A percentile compares a stretch with the other conserved stretches of the same genome.
Conservation (phyloP, 2,329 filamentous ascomycete species). For the Colletotrichum shisoi region DNA sequence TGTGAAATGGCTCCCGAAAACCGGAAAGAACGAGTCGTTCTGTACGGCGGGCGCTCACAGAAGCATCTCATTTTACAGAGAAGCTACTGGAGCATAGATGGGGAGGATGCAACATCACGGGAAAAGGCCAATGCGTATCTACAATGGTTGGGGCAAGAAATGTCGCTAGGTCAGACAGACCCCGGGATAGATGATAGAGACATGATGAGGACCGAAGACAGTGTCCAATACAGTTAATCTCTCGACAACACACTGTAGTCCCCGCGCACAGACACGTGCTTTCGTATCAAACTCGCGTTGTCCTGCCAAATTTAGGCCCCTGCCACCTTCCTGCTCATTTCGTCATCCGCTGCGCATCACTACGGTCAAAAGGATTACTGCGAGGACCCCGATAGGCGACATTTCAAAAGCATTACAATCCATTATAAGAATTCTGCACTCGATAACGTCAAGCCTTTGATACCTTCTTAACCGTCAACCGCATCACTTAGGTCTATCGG, state of each 20-base stretch:
- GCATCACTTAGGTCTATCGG: not conserved
- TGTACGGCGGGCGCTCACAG: conserved; percentile 79
- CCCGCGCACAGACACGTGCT: conserved; percentile 63
- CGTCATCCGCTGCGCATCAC: conserved; percentile 36
- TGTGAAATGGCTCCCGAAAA: conserved; percentile 83
- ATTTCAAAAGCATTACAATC: conserved; percentile 16
- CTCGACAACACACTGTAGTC: not conserved
- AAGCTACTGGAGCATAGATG: conserved; percentile 69
- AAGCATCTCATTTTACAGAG: conserved; percentile 82
- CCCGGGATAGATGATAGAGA: conserved; percentile 8
- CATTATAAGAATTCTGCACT: not conserved
- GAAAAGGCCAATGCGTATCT: not conserved
- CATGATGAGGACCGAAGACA: conserved; percentile 7
- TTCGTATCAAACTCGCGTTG: conserved; percentile 61
- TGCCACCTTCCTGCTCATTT: conserved; percentile 35
- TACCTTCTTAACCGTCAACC: not conserved
- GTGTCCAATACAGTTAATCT: not conserved
- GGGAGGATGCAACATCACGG: not conserved
- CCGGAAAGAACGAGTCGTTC: conserved; percentile 73
- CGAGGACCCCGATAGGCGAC: conserved; percentile 20
- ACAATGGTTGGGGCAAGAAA: conserved; percentile 7
- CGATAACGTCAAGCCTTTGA: not conserved
- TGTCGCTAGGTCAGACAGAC: not conserved
- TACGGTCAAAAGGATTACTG: not conserved
- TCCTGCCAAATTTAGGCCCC: conserved; percentile 56